A percentile compares a stretch with the other conserved stretches of the same genome.
phyloP scores from a whole-genome alignment of 495 filamentous ascomycete species.

The Stereocaulon alpinum region DNA sequence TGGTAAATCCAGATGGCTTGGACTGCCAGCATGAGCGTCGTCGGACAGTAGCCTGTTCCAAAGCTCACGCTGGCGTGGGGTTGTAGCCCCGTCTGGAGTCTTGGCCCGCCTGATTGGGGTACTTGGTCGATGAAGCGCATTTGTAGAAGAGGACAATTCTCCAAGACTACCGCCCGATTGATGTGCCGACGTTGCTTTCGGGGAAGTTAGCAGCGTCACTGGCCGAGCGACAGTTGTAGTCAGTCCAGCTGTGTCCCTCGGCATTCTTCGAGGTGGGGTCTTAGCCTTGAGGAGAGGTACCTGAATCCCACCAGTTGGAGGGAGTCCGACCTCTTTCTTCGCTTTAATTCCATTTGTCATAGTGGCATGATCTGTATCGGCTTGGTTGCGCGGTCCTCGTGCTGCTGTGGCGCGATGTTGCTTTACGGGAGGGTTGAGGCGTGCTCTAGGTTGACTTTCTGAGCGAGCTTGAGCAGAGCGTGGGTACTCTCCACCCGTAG shows the following conservation, averaged over 20 bases:
- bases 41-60: conserved; percentile 20
- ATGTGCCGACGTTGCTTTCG: not conserved
- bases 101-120: conserved; percentile 7
- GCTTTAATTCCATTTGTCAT: not conserved
- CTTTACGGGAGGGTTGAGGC: too few species aligned
- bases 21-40: conserved; percentile 6
- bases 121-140: conserved; percentile 1
- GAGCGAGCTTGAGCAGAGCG: not conserved
- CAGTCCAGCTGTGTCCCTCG: not conserved
- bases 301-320: not conserved
- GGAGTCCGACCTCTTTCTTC: not conserved
- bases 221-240: not conserved
- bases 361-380: not conserved
- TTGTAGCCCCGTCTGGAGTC: conserved; percentile 12
- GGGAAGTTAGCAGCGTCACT: not conserved
- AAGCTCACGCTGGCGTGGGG: conserved; percentile 24
- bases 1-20: conserved; percentile 6
- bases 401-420: too few species aligned
- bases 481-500: not conserved
- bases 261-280: not conserved
- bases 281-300: not conserved
- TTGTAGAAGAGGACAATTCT: not conserved
- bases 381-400: not conserved
- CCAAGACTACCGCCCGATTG: not conserved
- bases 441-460: not conserved